Base-by-base conservation (phyloP, 495 filamentous ascomycete genomes). In the Talaromyces borbonicus region DNA sequence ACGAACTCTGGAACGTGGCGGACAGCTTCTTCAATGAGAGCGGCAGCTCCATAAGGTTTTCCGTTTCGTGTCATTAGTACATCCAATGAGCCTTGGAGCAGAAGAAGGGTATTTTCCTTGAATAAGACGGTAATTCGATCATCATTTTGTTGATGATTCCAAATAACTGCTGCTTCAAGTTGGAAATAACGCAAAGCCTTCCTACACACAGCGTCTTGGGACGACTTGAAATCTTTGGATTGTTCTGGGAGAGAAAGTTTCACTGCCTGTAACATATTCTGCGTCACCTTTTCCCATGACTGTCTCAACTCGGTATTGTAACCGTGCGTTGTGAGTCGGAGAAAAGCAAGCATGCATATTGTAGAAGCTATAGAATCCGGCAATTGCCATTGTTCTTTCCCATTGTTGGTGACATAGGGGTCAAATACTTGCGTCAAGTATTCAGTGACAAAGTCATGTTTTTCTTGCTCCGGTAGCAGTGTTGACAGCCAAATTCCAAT, bases 41-140 rank as follows among this genome's bases (percentile, higher is more conserved):
- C 75, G 15, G 88, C 85, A 11, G 83, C 83, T 11, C 83, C 85
- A 53, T 85, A 94, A 0, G 87, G 84, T 54, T 92, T 92, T 35
- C 86, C 87, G 50, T 89, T 85, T 38, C 84, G 69, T 20, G 64
- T 64, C 31, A 61, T 63, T 12, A 83, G 47, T 2, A 77, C 57
- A 14, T 71, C 52, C 11, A 79, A 47, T 41, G 78, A 75, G 31
- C 63, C 63, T 24, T 63, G 57, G 9, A 83, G 56, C 36, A 84
- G 65, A 3, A 48, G 49, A 8, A 57, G 38, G 35, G 56, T 66
- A 40, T 49, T 50, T 9, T 46, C 48, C 32, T 58, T 52, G 38
- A 66, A 62, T 4, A 59, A 48, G 0, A 48, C 46, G 15, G 31
- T 37, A 44, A 39, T 38, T 1, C 7, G 5, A 16, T 25, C 20